Evolutionary conservation across 2,329 filamentous ascomycete species (phyloP).

Genomic region (Aureobasidium sp.): DNA sequence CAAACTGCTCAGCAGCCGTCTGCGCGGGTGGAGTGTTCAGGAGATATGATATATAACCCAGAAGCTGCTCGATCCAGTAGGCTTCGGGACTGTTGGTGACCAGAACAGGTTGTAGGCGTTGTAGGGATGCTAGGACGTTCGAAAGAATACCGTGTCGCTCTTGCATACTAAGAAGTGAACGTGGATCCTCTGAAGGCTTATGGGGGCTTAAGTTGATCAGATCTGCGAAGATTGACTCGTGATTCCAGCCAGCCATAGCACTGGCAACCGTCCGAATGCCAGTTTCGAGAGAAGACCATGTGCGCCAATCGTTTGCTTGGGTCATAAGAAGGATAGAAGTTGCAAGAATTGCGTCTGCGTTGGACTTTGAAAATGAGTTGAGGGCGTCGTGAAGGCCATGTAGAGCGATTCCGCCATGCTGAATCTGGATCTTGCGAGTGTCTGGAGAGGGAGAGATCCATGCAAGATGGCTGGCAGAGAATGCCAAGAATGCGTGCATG

Average conservation of each 20-base stretch:
- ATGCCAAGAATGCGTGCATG: constrained; percentile 85
- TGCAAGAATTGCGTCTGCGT: constrained; percentile 84
- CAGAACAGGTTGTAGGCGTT: constrained; percentile 38
- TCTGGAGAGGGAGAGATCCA: constrained; percentile 81
- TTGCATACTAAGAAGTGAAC: constrained; percentile 2
- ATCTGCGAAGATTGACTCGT: constrained; percentile 78
- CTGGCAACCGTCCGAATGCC: constrained; percentile 85
- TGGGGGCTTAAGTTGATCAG: constrained; percentile 51
- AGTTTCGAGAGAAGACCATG: constrained; percentile 88
- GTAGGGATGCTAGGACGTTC: constrained; percentile 36
- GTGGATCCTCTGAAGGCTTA: neutral
- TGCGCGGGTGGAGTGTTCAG: constrained; percentile 35
- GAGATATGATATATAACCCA: constrained; percentile 41
- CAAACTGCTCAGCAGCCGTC: constrained; percentile 73
- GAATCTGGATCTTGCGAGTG: constrained; percentile 80
- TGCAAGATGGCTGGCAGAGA: constrained; percentile 90
- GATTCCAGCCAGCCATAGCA: constrained; percentile 85
- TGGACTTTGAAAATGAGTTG: constrained; percentile 72
- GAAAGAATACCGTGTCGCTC: constrained; percentile 27
- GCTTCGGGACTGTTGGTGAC: constrained; percentile 39
- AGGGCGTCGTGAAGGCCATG: constrained; percentile 86
- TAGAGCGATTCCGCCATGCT: constrained; percentile 78
- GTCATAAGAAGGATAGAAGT: constrained; percentile 88
- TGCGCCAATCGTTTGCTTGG: constrained; percentile 92
- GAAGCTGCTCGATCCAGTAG: constrained; percentile 43